Evolutionary conservation across 176 grass and related monocot species (phyloP).

Genomic region (Phyllostachys edulis): DNA sequence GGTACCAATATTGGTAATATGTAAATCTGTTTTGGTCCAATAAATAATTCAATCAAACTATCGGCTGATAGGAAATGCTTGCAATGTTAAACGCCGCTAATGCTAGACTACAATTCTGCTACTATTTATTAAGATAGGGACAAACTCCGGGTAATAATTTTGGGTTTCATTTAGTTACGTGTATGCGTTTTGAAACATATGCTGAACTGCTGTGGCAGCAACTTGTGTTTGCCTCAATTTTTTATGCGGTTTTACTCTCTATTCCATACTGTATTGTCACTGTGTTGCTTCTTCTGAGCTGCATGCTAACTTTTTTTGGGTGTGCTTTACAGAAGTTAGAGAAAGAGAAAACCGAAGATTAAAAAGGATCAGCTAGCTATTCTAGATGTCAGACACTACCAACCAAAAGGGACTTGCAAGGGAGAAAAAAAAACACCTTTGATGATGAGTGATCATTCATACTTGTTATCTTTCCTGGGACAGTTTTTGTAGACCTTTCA

Average conservation of each 20-base stretch:
- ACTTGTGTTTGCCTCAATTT: neutral
- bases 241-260: neutral
- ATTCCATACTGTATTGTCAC: neutral
- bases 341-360: slow-evolving; percentile 44
- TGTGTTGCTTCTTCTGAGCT: neutral
- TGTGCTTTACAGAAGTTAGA: slow-evolving; percentile 50
- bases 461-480: neutral
- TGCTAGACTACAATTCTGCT: neutral
- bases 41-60: neutral
- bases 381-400: slow-evolving; percentile 12
- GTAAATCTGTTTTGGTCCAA: neutral
- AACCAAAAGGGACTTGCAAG: neutral
- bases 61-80: neutral
- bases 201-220: neutral
- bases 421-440: neutral
- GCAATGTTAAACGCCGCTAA: neutral
- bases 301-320: neutral
- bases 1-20: neutral
- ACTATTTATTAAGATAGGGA: neutral
- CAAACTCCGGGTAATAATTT: neutral
- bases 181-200: neutral
- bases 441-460: neutral
- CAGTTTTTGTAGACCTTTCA: slow-evolving; percentile 5
- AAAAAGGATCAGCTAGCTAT: neutral
- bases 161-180: neutral